Base-by-base conservation (phyloP, 805 yeast species). In the Pichia sporocuriosa region DNA sequence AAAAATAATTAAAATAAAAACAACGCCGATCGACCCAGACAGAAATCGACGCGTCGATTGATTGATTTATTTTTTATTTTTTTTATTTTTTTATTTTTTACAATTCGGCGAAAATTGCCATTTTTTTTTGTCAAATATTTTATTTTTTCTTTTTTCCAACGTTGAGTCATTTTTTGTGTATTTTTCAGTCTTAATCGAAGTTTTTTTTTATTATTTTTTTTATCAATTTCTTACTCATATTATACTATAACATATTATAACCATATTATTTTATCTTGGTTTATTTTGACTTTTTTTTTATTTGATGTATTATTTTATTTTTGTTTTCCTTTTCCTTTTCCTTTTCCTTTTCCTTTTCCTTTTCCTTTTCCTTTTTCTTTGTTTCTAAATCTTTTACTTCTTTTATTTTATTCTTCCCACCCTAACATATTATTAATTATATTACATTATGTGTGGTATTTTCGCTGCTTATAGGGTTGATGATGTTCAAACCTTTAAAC, bases 401-500 rank as follows among this genome's bases (percentile, higher is more conserved):
- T 26, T 26, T 26, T 26, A 5, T 5, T 26, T 26, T 12, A 6
- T 13, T 26, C 13, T 26, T 26, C 29, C 13, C n/a, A 8, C 29
- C n/a, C 29, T 26, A n/a, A 15, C 19, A 21, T 32, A 12, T 20
- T 21, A 13, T n/a, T 27, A 13, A 12, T 8, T 12, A 20, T 32
- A 11, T 24, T 16, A 13, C 44, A 58, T 35, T 31, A 93, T 93
- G 98, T 93, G 98, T 81, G 98, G 98, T 69, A 93, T 93, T 58
- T 93, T 86, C 61, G 97, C 97, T 48, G 88, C 94, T 37, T 86
- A 75, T 67, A 80, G 73, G 66, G 90, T 85, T 59, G 82, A 80
- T 32, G 84, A 87, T 51, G 81, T 84, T 46, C 81, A 81, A 54
- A 68, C 71, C 42, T 93, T 84, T 75, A 90, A 89, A 67, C 76